Conservation (phyloP, 1,139 yeast genomes). For the Hanseniaspora sp. region DNA sequence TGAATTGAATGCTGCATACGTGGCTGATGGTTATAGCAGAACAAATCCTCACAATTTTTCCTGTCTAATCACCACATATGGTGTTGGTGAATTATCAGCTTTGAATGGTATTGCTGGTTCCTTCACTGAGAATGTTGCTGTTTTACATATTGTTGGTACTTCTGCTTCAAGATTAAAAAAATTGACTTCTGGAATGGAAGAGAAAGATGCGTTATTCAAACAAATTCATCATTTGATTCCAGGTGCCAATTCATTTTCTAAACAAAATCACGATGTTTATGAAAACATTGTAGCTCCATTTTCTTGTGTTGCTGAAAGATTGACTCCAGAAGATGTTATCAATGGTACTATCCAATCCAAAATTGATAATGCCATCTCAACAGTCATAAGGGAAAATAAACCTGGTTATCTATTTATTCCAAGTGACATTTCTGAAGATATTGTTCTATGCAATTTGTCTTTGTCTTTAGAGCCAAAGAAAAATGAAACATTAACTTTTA, state of each 20-base stretch:
- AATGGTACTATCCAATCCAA: constrained; percentile 46
- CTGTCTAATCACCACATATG: constrained; percentile 53
- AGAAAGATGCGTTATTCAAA: constrained; percentile 22
- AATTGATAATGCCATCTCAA: constrained; percentile 53
- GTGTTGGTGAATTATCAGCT: constrained; percentile 66
- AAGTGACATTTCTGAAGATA: constrained; percentile 57
- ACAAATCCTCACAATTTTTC: constrained; percentile 45
- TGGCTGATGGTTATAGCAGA: constrained; percentile 60
- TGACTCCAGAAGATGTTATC: constrained; percentile 37
- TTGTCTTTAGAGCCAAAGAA: constrained; percentile 25
- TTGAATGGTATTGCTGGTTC: constrained; percentile 58
- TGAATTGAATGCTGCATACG: constrained; percentile 47
- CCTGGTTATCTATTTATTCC: constrained; percentile 80
- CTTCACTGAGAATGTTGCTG: constrained; percentile 52
- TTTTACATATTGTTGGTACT: constrained; percentile 57
- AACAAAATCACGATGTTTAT: constrained; percentile 53
- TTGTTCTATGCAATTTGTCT: constrained; percentile 31
- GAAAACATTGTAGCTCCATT: constrained; percentile 50
- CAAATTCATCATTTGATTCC: constrained; percentile 60
- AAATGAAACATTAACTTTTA: constrained; percentile 26
- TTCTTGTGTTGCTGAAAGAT: constrained; percentile 44
- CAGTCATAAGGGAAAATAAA: constrained; percentile 46
- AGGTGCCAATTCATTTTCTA: constrained; percentile 35
- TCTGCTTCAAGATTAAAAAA: constrained; percentile 32
- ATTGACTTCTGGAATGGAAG: constrained; percentile 16